These are phyloP conservation scores for Boletus vinaceobasis DNA, from an alignment of 768 basidiomycete species.

Conservation along the genomic window DNA sequence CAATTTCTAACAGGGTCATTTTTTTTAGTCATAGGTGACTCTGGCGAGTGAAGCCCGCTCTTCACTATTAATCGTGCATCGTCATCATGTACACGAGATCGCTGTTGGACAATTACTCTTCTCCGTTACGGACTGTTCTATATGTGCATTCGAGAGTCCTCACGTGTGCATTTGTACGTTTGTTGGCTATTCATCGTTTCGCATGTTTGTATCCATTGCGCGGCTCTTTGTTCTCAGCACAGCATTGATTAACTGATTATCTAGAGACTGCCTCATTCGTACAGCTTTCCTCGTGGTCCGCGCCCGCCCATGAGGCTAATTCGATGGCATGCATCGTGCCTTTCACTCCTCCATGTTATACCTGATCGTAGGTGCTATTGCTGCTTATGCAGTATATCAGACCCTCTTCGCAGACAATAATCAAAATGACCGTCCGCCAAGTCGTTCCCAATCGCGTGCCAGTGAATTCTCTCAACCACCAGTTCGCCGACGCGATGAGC, in stretches of 20 bases:
- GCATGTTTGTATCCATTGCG: conserved; percentile 7
- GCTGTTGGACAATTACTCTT: background rate
- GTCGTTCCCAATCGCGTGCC: background rate
- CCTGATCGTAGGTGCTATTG: conserved; percentile 7
- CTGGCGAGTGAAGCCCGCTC: conserved; percentile 43
- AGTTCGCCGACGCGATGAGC: conserved; percentile 7
- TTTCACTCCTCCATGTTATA: conserved; percentile 11
- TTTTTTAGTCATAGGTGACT: conserved; percentile 49
- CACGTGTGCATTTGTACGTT: conserved; percentile 5
- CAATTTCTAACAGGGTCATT: background rate
- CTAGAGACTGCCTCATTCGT: background rate
- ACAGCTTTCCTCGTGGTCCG: background rate
- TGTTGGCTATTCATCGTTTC: conserved; percentile 3
- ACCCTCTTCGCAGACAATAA: conserved; percentile 1
- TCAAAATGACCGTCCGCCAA: conserved; percentile 1
- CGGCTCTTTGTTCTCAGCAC: background rate
- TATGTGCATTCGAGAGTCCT: background rate
- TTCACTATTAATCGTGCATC: conserved; percentile 43
- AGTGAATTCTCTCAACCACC: background rate
- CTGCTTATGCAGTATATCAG: conserved; percentile 13
- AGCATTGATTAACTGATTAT: background rate
- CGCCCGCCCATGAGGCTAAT: background rate
- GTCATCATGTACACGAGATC: background rate
- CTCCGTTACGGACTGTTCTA: conserved; percentile 1
- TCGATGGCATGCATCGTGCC: background rate